Conservation (phyloP, 2,329 filamentous ascomycete genomes). For the Penicillium decumbens region DNA sequence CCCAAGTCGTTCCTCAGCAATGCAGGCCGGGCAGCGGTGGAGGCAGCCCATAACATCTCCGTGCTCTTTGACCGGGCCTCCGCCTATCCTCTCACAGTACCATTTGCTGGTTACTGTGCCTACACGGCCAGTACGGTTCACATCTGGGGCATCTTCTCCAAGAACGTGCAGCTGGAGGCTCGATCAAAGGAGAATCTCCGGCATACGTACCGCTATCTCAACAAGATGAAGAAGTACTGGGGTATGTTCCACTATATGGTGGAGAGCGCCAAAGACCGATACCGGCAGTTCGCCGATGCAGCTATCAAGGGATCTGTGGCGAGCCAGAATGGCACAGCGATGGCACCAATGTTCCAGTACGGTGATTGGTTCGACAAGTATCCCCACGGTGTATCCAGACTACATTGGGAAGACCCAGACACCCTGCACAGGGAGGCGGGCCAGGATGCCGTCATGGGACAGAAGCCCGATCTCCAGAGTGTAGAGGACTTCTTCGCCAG, state of each 20-base stretch:
- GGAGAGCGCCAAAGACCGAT: constrained; percentile 85
- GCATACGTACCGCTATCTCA: constrained; percentile 82
- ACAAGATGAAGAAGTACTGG: constrained; percentile 96
- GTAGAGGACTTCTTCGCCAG: constrained; percentile 92
- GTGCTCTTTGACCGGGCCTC: constrained; percentile 75
- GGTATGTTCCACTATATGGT: constrained; percentile 98
- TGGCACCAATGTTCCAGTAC: constrained; percentile 78
- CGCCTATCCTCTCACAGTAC: constrained; percentile 75
- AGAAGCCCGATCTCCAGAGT: constrained; percentile 84
- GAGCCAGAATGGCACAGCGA: constrained; percentile 33
- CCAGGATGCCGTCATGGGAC: constrained; percentile 82
- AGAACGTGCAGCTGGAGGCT: constrained; percentile 68
- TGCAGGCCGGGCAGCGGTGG: constrained; percentile 69
- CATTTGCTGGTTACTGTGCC: constrained; percentile 91
- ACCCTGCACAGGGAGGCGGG: constrained; percentile 68
- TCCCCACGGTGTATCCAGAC: constrained; percentile 80
- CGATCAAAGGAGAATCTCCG: constrained; percentile 78
- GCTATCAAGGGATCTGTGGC: constrained; percentile 58
- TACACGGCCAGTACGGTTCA: constrained; percentile 94
- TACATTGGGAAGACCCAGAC: constrained; percentile 75
- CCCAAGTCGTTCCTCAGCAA: constrained; percentile 73
- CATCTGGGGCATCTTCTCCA: constrained; percentile 84
- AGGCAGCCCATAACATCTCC: constrained; percentile 82
- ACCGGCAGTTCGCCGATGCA: constrained; percentile 78
- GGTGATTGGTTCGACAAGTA: constrained; percentile 97